phyloP scores from a whole-genome alignment of 1,284 basidiomycete genomes.

The Rhodotorula sp. region DNA sequence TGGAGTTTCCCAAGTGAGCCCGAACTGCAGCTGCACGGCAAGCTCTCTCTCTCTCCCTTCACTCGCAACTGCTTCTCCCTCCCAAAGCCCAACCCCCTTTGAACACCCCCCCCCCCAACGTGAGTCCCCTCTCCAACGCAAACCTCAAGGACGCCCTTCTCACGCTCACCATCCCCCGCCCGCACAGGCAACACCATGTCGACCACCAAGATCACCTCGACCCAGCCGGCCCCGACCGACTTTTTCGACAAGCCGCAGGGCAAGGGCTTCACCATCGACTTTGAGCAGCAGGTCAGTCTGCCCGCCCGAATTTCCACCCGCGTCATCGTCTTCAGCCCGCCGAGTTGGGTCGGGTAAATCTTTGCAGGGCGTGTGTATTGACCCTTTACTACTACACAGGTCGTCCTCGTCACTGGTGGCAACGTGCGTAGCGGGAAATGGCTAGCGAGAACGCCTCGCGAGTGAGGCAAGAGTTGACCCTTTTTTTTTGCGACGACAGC shows the following conservation, averaged over 20 bases:
- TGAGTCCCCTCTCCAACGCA: not conserved
- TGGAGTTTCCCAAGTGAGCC: not conserved
- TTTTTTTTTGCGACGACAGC: not conserved
- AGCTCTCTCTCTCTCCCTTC: not conserved
- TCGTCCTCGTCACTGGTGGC: slow-evolving; percentile 29
- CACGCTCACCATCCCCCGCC: not conserved
- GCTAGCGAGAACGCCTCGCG: too few species aligned
- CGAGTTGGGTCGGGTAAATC: too few species aligned
- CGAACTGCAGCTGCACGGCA: not conserved
- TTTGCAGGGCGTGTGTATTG: too few species aligned
- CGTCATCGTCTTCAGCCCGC: not conserved
- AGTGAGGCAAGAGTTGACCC: too few species aligned
- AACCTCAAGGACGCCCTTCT: not conserved
- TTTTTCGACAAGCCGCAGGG: slow-evolving; percentile 21
- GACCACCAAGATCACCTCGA: slow-evolving; percentile 25
- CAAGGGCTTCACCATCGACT: slow-evolving; percentile 32
- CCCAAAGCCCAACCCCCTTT: too few species aligned
- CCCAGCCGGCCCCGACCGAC: slow-evolving; percentile 22
- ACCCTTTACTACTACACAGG: not conserved
- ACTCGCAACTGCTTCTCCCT: not conserved
- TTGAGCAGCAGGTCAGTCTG: slow-evolving; percentile 23
- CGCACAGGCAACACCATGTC: slow-evolving; percentile 14
- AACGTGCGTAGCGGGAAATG: slow-evolving; percentile 15
- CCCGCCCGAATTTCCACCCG: not conserved
- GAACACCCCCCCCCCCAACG: not conserved